Evolutionary conservation across 179 eudicot genomes (phyloP).

Genomic region (Sideroxylon spinosum): DNA sequence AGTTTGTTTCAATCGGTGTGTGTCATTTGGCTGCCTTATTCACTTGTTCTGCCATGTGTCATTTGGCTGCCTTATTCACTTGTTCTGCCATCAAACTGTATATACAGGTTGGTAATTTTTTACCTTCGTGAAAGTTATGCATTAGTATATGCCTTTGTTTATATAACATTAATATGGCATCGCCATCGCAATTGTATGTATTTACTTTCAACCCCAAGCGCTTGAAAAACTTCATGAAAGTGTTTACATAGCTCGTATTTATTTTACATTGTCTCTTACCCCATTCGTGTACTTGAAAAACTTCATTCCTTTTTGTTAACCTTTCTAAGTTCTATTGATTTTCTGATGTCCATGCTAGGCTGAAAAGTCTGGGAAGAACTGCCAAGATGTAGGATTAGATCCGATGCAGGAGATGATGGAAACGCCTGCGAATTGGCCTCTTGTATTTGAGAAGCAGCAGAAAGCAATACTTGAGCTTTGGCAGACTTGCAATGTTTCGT

Average conservation of each 20-base stretch:
- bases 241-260: no score
- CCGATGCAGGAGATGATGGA: slow-evolving; percentile 30
- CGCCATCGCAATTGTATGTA: background rate
- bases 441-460: slow-evolving; percentile 51
- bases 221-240: no score
- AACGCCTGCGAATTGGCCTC: slow-evolving; percentile 42
- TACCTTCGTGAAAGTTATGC: no score
- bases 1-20: background rate
- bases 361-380: slow-evolving; percentile 37
- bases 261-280: no score
- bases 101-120: background rate
- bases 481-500: slow-evolving; percentile 63
- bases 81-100: background rate
- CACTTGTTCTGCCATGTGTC: background rate
- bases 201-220: background rate
- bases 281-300: no score
- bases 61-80: no score
- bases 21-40: background rate
- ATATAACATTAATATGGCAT: no score
- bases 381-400: slow-evolving; percentile 49
- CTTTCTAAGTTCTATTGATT: slow-evolving; percentile 19
- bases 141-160: no score
- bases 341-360: slow-evolving; percentile 13
- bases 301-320: slow-evolving; percentile 2
- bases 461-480: slow-evolving; percentile 64